Conservation (phyloP, 495 filamentous ascomycete genomes). For the Hyaloscypha bicolor region DNA sequence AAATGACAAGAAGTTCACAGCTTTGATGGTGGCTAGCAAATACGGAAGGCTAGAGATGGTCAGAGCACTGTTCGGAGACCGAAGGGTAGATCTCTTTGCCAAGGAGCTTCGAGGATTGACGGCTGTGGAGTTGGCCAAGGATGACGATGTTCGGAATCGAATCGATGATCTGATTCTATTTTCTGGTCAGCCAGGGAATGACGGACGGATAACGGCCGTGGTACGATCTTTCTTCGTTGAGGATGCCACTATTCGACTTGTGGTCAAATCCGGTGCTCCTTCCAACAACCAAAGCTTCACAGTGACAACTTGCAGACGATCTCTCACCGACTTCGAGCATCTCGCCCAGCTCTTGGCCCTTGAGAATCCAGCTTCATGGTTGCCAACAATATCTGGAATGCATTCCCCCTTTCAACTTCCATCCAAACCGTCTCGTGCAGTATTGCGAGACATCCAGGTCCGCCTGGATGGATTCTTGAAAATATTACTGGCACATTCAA, state of each 20-base stretch:
- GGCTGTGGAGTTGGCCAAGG: conserved; percentile 95
- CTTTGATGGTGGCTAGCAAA: conserved; percentile 99
- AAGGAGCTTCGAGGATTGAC: conserved; percentile 89
- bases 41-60: conserved; percentile 95
- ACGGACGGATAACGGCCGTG: conserved; percentile 86
- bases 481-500: conserved; percentile 84
- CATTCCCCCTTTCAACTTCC: conserved; percentile 91
- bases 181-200: conserved; percentile 66
- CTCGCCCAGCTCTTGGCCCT: conserved; percentile 83
- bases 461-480: conserved; percentile 85
- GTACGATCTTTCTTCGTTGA: conserved; percentile 98
- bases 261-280: conserved; percentile 90
- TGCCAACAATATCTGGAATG: conserved; percentile 77
- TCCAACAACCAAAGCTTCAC: conserved; percentile 69
- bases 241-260: conserved; percentile 89
- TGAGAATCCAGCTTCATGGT: conserved; percentile 94
- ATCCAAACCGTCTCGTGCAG: conserved; percentile 83
- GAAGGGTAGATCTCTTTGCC: conserved; percentile 80
- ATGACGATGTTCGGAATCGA: conserved; percentile 93
- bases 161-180: conserved; percentile 94
- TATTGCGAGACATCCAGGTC: conserved; percentile 85
- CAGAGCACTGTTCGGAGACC: conserved; percentile 80
- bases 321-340: conserved; percentile 87
- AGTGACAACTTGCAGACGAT: conserved; percentile 92
- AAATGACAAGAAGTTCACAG: conserved; percentile 94